Evolutionary conservation across 192 early-diverging fungal genomes (phyloP).

Genomic region (Umbelopsis isabellina): DNA sequence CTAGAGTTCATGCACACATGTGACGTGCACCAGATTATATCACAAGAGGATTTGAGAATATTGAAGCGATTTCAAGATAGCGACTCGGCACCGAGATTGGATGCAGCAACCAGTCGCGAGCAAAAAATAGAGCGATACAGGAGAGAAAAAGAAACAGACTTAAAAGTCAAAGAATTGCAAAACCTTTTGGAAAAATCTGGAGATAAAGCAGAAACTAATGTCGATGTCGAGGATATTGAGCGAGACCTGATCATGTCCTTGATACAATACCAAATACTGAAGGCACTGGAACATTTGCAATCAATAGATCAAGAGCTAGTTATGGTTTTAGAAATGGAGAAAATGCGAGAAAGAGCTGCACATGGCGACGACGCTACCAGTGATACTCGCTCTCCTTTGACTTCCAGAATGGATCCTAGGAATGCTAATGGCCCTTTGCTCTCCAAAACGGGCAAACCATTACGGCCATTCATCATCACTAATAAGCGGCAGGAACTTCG

Average conservation of each 20-base stretch:
- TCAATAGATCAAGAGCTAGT: conserved; percentile 78
- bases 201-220: conserved; percentile 41
- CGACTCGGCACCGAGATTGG: conserved; percentile 17
- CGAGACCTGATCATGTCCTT: conserved; percentile 76
- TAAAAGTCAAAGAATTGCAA: conserved; percentile 50
- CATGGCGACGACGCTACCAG: conserved; percentile 8
- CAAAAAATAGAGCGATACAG: conserved; percentile 79
- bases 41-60: conserved; percentile 28
- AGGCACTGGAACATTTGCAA: conserved; percentile 69
- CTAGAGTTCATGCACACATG: conserved; percentile 39
- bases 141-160: conserved; percentile 73
- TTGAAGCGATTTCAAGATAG: conserved; percentile 24
- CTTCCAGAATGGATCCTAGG: conserved; percentile 22
- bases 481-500: conserved; percentile 72
- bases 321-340: conserved; percentile 76
- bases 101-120: conserved; percentile 59
- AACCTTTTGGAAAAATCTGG: conserved; percentile 21
- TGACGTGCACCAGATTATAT: conserved; percentile 43
- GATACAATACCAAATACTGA: conserved; percentile 72
- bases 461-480: conserved; percentile 90
- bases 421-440: conserved; percentile 57
- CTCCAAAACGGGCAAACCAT: conserved; percentile 55
- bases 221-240: conserved; percentile 73
- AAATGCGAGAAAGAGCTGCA: conserved; percentile 47
- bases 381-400: not conserved